Evolutionary conservation across 2,329 filamentous ascomycete genomes (phyloP), one percentile per base, ranked within the genome.

Genomic region (Cercospora nicotianae): DNA sequence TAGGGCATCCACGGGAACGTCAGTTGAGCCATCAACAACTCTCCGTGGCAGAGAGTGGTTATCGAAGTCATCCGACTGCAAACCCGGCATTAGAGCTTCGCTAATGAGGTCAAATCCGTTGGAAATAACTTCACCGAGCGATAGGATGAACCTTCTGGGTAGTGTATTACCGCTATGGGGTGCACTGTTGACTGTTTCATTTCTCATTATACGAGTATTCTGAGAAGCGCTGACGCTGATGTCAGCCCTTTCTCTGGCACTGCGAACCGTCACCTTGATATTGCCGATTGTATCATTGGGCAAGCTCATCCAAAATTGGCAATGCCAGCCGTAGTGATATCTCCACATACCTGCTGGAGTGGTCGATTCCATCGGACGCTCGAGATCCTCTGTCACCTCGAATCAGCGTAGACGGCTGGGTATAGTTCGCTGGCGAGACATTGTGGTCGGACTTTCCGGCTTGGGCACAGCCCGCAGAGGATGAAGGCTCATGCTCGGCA

Each of bases 41-140:
- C 20, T 23, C 18, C 20, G 45, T 13, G 45, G 45, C 45, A 26
- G 10, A 23, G 45, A 51, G 18, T 48, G 59, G 33, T 10, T 42
- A 16, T 28, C 31, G 18, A 20, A 61, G 33, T 61, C 13, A 13
- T 42, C n/a, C 33, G 20, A 42, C 9, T 61, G 59, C 59, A 45
- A 20, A n/a, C 33, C 48, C 13, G 65, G 65, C 65, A 66, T 63
- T 8, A 66, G 33, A n/a, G 60, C 65, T 42, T 66, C 60, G 18
- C 65, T 33, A 39, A 66, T 28, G 31, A 63, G 31, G 39, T 66
- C 65, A 16, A 66, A 36, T 26, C 59, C 36, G 42, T 42, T 13
- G 20, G 30, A 61, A 26, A 61, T 18, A 16, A 61, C 26, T 26
- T 61, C 59, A 5, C 16, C 5, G 5, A 42, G 9, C 36, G 23